phyloP scores from a whole-genome alignment of 257 asterid genomes.

The Solanum boliviense region DNA sequence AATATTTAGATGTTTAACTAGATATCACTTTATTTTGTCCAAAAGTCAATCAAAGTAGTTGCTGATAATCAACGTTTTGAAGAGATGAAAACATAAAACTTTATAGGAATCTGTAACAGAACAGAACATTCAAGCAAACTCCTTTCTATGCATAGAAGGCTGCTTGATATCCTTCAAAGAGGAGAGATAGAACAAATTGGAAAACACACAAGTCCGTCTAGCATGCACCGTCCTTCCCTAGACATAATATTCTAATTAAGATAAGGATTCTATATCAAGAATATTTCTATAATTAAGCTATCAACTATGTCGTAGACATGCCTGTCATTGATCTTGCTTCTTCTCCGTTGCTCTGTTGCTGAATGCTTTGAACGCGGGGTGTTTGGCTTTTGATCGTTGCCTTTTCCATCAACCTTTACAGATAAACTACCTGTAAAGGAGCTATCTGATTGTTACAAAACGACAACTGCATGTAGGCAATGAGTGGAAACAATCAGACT shows the following conservation, averaged over 20 bases:
- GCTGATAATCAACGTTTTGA: not conserved
- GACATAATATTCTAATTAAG: not conserved
- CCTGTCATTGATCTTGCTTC: conserved; percentile 99
- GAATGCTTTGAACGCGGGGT: conserved; percentile 98
- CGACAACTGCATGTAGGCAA: not conserved
- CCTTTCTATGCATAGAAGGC: not conserved
- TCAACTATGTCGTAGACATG: conserved; percentile 13
- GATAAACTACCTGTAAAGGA: conserved; percentile 40
- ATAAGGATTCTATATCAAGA: not conserved
- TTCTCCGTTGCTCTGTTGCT: conserved; percentile 97
- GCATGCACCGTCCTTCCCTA: not conserved
- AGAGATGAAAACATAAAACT: not conserved
- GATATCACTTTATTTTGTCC: not conserved
- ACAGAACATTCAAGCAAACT: not conserved
- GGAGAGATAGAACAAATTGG: not conserved
- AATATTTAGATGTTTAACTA: not conserved
- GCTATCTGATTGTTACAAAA: not conserved
- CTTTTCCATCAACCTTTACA: conserved; percentile 61
- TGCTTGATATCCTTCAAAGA: not conserved
- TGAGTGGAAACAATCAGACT: not conserved
- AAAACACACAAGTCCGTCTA: not conserved
- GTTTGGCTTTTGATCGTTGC: conserved; percentile 61
- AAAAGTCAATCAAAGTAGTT: not conserved
- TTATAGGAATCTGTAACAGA: not conserved
- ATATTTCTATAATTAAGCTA: not conserved